Evolutionary conservation across 805 yeast genomes (phyloP).

Genomic region (Candida boleticola): DNA sequence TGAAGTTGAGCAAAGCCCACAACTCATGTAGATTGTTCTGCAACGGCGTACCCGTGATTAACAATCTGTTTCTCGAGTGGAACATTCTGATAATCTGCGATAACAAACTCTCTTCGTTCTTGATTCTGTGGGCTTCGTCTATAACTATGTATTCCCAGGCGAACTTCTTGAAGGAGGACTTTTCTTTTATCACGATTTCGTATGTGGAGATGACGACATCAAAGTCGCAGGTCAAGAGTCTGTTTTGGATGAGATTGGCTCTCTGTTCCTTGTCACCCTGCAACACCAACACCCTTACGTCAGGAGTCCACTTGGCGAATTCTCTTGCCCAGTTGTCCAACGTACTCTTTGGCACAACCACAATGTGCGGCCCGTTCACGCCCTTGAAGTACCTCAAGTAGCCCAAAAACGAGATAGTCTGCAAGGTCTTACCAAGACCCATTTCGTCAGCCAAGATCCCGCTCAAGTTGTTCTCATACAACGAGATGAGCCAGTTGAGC

Average conservation of each 20-base stretch:
- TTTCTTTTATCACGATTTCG: conserved; percentile 76
- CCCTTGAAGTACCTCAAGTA: conserved; percentile 62
- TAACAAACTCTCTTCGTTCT: conserved; percentile 69
- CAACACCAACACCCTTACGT: conserved; percentile 63
- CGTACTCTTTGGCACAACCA: conserved; percentile 78
- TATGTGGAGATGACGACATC: conserved; percentile 72
- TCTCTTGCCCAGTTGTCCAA: conserved; percentile 81
- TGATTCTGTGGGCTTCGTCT: conserved; percentile 83
- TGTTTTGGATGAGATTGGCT: conserved; percentile 48
- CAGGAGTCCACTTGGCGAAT: conserved; percentile 77
- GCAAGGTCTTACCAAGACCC: conserved; percentile 83
- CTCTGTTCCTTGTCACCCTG: conserved; percentile 77
- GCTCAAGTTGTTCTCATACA: conserved; percentile 64
- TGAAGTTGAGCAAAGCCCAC: conserved; percentile 77
- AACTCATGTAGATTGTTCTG: conserved; percentile 78
- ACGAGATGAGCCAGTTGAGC: conserved; percentile 70
- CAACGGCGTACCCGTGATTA: conserved; percentile 80
- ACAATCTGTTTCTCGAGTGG: conserved; percentile 63
- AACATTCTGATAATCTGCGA: conserved; percentile 75
- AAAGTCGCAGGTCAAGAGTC: conserved; percentile 58
- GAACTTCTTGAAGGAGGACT: conserved; percentile 61
- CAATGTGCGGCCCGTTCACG: conserved; percentile 69
- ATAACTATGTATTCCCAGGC: conserved; percentile 75
- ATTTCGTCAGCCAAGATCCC: conserved; percentile 85
- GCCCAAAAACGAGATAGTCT: conserved; percentile 74